Base-by-base conservation (phyloP, 257 asterid genomes). In the Striga asiatica region DNA sequence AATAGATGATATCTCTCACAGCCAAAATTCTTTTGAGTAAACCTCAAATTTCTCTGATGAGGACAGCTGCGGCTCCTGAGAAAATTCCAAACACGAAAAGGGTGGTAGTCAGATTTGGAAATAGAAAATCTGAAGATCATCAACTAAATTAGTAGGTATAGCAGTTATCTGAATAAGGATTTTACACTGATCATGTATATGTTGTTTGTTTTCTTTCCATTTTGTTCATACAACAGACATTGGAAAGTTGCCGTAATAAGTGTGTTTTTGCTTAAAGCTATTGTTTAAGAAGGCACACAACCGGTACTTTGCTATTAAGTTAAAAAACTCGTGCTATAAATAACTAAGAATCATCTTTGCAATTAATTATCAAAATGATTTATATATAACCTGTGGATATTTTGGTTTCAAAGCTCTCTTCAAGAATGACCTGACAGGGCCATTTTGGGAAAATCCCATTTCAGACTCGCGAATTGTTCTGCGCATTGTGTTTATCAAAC, bases 21-120 rank as follows among this genome's bases (percentile, higher is more conserved):
- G 58, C 56, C 25, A 18, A 51, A 80, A 58, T 20, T 49, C 56
- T 58, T 32, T 66, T 22, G 74, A 7, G 71, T 77, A 61, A 35
- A 77, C 47, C 11, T 77, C 82, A 41, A 80, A 77, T 54, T 27
- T 62, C 67, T 72, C 76, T 0, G 84, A 66, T 5, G 82, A 73
- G 13, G 76, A 73, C 23, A 79, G 70, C 24, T 79, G 86, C 55
- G 80, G 82, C 50, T 56, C 82, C 86, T 79, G 80, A 56, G 54
- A 52, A 55, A 27, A 59, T 29, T 46, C n/a, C 50, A 60, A 65
- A 28, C 42, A 12, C 12, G 38, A 3, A 16, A 54, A 67, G 10
- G 54, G n/a, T n/a, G n/a, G n/a, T n/a, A n/a, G 45, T 62, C 63
- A 54, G n/a, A 48, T 35, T 35, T 35, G 9, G 41, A 3, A 35